These are phyloP conservation scores for Aspergillus bombycis DNA, from an alignment of 2,329 filamentous ascomycete species.

Conservation along the genomic window DNA sequence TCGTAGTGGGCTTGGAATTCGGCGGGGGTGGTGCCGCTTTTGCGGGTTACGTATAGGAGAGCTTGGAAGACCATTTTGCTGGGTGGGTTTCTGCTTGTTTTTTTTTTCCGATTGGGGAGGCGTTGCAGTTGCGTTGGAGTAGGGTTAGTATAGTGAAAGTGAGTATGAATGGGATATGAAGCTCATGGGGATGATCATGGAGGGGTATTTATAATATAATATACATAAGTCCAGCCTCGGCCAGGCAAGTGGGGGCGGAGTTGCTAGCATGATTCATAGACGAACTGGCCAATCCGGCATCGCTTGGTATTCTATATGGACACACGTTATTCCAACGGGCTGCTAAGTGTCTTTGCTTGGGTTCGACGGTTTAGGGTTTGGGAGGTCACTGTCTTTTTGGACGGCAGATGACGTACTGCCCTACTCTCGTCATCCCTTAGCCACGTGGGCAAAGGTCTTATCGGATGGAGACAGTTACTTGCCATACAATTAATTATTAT, in stretches of 20 bases:
- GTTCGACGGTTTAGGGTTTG: neutral
- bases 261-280: neutral
- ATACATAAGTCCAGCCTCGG: neutral
- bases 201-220: neutral
- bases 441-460: neutral
- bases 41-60: neutral
- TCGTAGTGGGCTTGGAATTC: slow-evolving; percentile 1
- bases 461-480: neutral
- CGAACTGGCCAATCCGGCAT: neutral
- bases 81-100: no score
- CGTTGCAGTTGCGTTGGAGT: neutral
- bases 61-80: neutral
- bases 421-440: no score
- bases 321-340: neutral
- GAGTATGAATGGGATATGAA: neutral
- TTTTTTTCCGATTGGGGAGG: neutral
- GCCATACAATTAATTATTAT: neutral
- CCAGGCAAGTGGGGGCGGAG: neutral
- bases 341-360: neutral
- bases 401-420: no score
- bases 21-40: neutral
- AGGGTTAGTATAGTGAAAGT: no score
- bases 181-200: neutral
- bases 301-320: neutral
- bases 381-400: neutral